These are phyloP conservation scores for Geotrichum fermentans DNA, from an alignment of 1,139 yeast species.

Conservation along the genomic window DNA sequence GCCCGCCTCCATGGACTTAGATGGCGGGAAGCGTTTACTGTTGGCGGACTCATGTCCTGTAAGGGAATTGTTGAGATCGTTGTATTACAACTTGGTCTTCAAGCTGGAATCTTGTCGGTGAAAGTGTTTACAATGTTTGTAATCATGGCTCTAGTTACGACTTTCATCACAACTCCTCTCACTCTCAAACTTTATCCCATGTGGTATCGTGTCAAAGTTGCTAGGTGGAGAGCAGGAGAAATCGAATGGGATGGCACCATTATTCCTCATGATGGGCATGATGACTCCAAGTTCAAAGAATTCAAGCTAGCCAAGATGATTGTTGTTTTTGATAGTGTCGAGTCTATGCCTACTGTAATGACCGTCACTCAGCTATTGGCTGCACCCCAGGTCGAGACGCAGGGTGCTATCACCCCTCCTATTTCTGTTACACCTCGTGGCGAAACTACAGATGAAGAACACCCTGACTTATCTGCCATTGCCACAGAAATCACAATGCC, in stretches of 20 bases:
- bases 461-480: constrained; percentile 20
- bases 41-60: constrained; percentile 82
- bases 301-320: constrained; percentile 21
- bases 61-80: constrained; percentile 72
- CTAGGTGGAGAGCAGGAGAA: constrained; percentile 41
- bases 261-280: constrained; percentile 13
- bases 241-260: constrained; percentile 42
- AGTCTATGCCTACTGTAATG: constrained; percentile 30
- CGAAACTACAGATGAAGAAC: constrained; percentile 15
- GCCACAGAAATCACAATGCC: constrained; percentile 24
- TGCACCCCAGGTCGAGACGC: constrained; percentile 32
- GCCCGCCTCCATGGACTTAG: constrained; percentile 57
- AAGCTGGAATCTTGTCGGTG: constrained; percentile 59
- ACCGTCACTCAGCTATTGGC: constrained; percentile 36
- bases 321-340: constrained; percentile 28
- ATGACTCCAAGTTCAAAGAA: constrained; percentile 18
- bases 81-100: constrained; percentile 67
- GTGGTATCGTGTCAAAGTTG: constrained; percentile 52
- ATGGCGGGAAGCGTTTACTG: constrained; percentile 69
- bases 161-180: constrained; percentile 71
- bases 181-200: constrained; percentile 54
- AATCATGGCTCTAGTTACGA: constrained; percentile 71
- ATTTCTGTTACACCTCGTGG: constrained; percentile 27
- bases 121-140: constrained; percentile 74
- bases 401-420: constrained; percentile 26